Evolutionary conservation across 1,139 yeast species (phyloP).

Genomic region (Diutina neorugosa): DNA sequence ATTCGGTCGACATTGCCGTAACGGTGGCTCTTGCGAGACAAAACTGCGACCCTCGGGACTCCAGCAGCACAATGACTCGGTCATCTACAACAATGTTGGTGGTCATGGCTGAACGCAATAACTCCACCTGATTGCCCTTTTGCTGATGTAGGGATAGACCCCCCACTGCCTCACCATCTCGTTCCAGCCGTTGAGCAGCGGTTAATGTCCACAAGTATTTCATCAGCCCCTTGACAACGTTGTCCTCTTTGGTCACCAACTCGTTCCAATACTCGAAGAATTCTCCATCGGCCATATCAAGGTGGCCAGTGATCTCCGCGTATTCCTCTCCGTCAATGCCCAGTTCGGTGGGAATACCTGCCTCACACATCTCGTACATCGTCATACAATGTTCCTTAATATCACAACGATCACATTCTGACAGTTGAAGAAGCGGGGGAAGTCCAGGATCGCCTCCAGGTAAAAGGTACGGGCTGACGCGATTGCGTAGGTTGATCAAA

Average conservation of each 20-base stretch:
- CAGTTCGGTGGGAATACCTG: constrained; percentile 37
- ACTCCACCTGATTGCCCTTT: neutral
- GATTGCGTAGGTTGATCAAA: constrained; percentile 57
- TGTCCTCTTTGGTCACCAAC: constrained; percentile 65
- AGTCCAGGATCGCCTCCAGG: constrained; percentile 33
- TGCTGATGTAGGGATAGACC: constrained; percentile 6
- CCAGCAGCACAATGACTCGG: neutral
- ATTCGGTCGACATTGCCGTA: neutral
- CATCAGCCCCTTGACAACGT: constrained; percentile 36
- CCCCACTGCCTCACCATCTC: constrained; percentile 49
- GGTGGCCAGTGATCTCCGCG: constrained; percentile 36
- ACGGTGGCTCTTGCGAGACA: neutral
- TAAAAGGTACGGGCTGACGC: constrained; percentile 46
- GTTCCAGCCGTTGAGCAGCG: constrained; percentile 46
- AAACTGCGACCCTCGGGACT: neutral
- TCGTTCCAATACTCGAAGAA: constrained; percentile 68
- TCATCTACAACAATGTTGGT: neutral
- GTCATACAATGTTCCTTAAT: constrained; percentile 57
- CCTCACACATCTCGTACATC: constrained; percentile 45
- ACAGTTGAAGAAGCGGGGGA: constrained; percentile 47
- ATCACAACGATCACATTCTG: constrained; percentile 60
- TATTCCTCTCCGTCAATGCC: constrained; percentile 38
- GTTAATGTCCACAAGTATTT: constrained; percentile 62
- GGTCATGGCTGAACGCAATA: neutral
- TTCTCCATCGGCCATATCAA: constrained; percentile 27